Base-by-base conservation (phyloP, 345 rosid species). In the Salix exigua region DNA sequence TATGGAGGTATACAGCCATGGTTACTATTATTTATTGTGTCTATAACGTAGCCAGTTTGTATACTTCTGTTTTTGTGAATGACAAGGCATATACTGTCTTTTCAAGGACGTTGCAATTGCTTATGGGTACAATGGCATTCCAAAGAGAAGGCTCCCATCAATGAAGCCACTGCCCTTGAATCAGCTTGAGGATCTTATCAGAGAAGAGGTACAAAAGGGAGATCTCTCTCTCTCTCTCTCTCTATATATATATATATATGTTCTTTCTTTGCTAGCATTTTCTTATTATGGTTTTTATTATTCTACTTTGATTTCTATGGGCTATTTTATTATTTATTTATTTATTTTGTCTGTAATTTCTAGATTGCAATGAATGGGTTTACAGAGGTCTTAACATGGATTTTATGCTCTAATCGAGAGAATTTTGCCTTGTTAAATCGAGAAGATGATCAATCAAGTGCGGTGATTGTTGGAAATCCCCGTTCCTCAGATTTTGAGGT, bases 401-500 rank as follows among this genome's bases (percentile, higher is more conserved):
- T 92, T 78, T 87, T 96, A 63, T 88, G 96, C 80, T 88, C 97
- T 30, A 72, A 79, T 81, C 87, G 87, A 74, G 99, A 96, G 79
- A 89, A 86, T 77, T 91, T 88, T 81, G 81, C 68, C 35, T 82
- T 91, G 93, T 79, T 96, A 80, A 93, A 93, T 70, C 87, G 88
- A 46, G 71, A 81, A 55, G 96, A 89, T 85, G 92, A 88, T 74
- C 76, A 84, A 69, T 79, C 89, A 61, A 75, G 73, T 16, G 92
- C 91, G 26, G 97, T 85, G 40, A 82, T 90, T 28, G 78, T 91
- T 79, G 94, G 82, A 68, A 95, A 95, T 74, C 98, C 99, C 35
- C 93, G 98, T 11, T 85, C 94, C 58, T 83, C 97, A 71, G 99
- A 96, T 87, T 96, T 89, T 84, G 97, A 96, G 99, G 99, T 96